Conservation (phyloP, 345 rosid species). For the Alliaria petiolata region DNA sequence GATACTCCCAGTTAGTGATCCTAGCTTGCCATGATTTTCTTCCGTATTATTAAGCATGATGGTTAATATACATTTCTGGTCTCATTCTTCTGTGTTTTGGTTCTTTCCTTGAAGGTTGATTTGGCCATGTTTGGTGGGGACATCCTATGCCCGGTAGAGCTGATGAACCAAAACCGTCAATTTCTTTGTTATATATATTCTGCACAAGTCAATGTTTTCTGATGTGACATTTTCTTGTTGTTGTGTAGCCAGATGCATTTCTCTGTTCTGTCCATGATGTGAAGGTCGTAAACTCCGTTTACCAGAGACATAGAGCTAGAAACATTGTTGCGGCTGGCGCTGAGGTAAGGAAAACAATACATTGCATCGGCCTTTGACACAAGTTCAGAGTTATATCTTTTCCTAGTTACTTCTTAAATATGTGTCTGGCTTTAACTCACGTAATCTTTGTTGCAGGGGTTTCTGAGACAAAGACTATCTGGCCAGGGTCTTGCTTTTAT, state of each 20-base stretch:
- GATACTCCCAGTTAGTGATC: conserved; percentile 85
- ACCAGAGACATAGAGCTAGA: conserved; percentile 79
- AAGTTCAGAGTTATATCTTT: neutral
- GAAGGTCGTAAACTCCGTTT: conserved; percentile 67
- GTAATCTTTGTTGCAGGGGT: conserved; percentile 49
- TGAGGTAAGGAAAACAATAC: conserved; percentile 50
- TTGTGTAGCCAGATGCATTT: conserved; percentile 97
- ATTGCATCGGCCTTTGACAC: neutral
- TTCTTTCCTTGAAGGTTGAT: conserved; percentile 55
- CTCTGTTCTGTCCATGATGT: conserved; percentile 93
- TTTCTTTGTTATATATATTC: neutral
- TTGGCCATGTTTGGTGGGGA: conserved; percentile 93
- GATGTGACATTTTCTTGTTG: conserved; percentile 10
- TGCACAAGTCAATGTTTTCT: neutral
- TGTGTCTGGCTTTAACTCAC: neutral
- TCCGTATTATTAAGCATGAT: neutral
- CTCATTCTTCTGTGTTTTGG: conserved; percentile 3
- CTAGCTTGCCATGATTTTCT: conserved; percentile 1
- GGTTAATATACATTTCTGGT: neutral
- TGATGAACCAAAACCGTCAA: neutral
- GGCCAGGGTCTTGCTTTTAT: conserved; percentile 98
- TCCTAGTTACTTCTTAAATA: neutral
- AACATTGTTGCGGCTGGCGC: conserved; percentile 51
- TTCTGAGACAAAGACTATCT: conserved; percentile 81
- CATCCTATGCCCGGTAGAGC: conserved; percentile 84